These are phyloP conservation scores for Phaeosphaeriaceae sp. DNA, from an alignment of 2,329 filamentous ascomycete species.

Conservation along the genomic window DNA sequence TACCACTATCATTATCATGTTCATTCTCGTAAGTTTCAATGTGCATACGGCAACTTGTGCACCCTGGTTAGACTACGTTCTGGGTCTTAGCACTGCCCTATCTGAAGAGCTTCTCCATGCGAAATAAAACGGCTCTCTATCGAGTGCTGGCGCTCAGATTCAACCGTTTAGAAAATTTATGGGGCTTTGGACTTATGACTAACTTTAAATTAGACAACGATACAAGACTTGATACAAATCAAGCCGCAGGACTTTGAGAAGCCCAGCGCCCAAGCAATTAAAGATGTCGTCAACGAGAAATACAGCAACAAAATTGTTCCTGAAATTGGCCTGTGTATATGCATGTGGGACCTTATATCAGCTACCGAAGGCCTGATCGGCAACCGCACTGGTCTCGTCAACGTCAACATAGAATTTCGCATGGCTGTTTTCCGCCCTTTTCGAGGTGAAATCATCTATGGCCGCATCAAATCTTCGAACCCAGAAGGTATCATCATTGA, in stretches of 20 bases:
- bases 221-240: conserved; percentile 94
- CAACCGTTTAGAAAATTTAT: not conserved
- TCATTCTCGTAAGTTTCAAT: conserved; percentile 46
- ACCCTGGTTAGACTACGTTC: no score
- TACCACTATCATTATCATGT: conserved; percentile 35
- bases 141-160: not conserved
- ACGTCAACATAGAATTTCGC: conserved; percentile 94
- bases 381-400: conserved; percentile 88
- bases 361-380: conserved; percentile 93
- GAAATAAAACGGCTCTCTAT: not conserved
- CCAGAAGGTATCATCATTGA: conserved; percentile 77
- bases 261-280: conserved; percentile 80
- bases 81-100: not conserved
- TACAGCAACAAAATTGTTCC: conserved; percentile 98
- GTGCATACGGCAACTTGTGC: not conserved
- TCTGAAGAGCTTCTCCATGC: not conserved
- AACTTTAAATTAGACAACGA: conserved; percentile 58
- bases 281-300: conserved; percentile 96
- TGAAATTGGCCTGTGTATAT: conserved; percentile 91
- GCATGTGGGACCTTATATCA: conserved; percentile 87
- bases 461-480: conserved; percentile 77
- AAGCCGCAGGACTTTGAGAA: conserved; percentile 86
- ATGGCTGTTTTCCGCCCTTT: conserved; percentile 94
- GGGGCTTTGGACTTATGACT: not conserved
- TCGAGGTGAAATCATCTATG: conserved; percentile 89